Evolutionary conservation across 2,329 filamentous ascomycete genomes (phyloP), one percentile per base, ranked within the genome.

Genomic region (Clonostachys rhizophaga): DNA sequence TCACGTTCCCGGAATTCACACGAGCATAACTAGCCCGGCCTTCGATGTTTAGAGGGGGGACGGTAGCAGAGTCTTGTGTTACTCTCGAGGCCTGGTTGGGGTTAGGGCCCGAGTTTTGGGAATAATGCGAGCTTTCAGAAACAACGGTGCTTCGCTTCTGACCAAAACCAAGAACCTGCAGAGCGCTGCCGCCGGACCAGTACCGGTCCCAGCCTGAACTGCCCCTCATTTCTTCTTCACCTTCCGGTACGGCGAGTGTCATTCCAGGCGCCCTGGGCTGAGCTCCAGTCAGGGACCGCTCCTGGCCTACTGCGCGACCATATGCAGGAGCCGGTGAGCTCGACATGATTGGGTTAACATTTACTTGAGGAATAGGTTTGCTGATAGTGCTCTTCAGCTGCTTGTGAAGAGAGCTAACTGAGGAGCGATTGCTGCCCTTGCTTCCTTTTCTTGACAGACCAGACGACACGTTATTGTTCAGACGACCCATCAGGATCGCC

Each of bases 121-220:
- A 79, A 59, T 84, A 84, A 18, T 68, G 70, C 44, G 80, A 83
- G 59, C 79, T 78, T 34, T 82, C 79, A 5, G 76, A 83, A 17
- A 61, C 69, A n/a, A 73, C 68, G 0, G 79, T 84, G 34, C 68
- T 65, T 52, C 76, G 64, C 58, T 74, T 69, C 53, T 60, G 62
- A 13, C 78, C 80, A 45, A 83, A 78, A 13, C 81, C 83, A 8
- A 87, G 70, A 20, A 86, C 78, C 57, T 85, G 84, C 47, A 85
- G 67, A 8, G 83, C 78, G 54, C 84, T 87, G 46, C 86, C 86
- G 44, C 84, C 85, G 13, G 85, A 87, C 79, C 87, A 90, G 65
- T 89, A 90, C 46, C 81, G 72, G 63, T 88, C 89, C 86, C 86
- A 90, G 43, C 85, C 85, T 5, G 85, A 89, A 55, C 84, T 88